Evolutionary conservation across 352 stramenopile species (phyloP).

Genomic region (Elongisporangium prolatum): DNA sequence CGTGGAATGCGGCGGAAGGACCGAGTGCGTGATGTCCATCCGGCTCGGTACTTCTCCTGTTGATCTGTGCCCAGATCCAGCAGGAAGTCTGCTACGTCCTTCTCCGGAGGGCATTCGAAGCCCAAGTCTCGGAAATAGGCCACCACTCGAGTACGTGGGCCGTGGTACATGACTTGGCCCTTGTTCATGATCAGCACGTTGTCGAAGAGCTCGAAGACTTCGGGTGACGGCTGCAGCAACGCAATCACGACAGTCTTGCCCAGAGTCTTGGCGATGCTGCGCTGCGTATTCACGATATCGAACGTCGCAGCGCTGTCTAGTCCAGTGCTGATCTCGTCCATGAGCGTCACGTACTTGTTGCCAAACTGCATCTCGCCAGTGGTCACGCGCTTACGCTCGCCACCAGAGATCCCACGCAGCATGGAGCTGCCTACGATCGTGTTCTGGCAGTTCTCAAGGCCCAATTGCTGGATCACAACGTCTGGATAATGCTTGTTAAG

Average conservation of each 20-base stretch:
- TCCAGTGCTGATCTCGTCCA: conserved; percentile 91
- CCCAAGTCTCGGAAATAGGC: conserved; percentile 35
- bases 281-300: conserved; percentile 84
- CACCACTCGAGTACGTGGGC: conserved; percentile 30
- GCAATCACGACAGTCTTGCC: conserved; percentile 50
- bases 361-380: conserved; percentile 82
- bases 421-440: conserved; percentile 35
- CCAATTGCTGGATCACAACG: conserved; percentile 32
- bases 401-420: conserved; percentile 54
- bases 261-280: conserved; percentile 34
- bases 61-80: conserved; percentile 18
- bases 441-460: conserved; percentile 34
- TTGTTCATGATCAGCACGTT: conserved; percentile 52
- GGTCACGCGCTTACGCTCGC: conserved; percentile 68
- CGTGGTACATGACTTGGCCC: conserved; percentile 58
- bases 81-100: conserved; percentile 21
- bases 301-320: conserved; percentile 88
- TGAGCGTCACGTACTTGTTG: conserved; percentile 59
- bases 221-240: conserved; percentile 46
- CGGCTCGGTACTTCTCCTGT: conserved; percentile 13
- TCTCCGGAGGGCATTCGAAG: conserved; percentile 28
- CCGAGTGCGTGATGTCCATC: no score
- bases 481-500: conserved; percentile 26
- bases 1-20: neutral
- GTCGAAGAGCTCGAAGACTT: conserved; percentile 58